phyloP scores from a whole-genome alignment of 1,284 basidiomycete genomes.

The Fomitopsis betulina region DNA sequence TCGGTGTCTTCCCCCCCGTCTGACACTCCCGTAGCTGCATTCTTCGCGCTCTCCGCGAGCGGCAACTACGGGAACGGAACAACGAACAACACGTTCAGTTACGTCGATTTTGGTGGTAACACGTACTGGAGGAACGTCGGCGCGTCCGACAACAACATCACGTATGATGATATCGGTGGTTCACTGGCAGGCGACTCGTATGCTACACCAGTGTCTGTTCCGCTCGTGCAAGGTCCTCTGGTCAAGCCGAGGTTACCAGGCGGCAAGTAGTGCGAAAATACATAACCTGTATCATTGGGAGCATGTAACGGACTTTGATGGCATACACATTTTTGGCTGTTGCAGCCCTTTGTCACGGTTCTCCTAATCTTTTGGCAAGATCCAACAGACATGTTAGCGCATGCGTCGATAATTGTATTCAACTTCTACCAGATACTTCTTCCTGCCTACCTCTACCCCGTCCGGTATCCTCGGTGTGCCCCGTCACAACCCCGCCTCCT shows the following conservation, averaged over 20 bases:
- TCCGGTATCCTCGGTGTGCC: background rate
- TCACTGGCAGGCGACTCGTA: constrained; percentile 35
- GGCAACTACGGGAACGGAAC: constrained; percentile 65
- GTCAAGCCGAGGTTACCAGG: constrained; percentile 40
- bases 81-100: constrained; percentile 62
- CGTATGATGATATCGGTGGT: constrained; percentile 54
- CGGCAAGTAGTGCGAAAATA: constrained; percentile 10
- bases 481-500: background rate
- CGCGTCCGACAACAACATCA: constrained; percentile 57
- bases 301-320: background rate
- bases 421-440: no score
- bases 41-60: constrained; percentile 40
- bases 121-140: constrained; percentile 59
- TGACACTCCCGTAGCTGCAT: constrained; percentile 38
- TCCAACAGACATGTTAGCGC: background rate
- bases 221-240: constrained; percentile 20
- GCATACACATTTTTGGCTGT: no score
- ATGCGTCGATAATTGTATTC: background rate
- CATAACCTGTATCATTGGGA: background rate
- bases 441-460: background rate
- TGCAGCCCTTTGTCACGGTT: background rate
- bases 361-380: background rate
- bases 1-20: background rate
- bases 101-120: constrained; percentile 54
- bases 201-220: constrained; percentile 10